Base-by-base conservation (phyloP, 495 filamentous ascomycete species). In the Aspergillus incahuasiensis region DNA sequence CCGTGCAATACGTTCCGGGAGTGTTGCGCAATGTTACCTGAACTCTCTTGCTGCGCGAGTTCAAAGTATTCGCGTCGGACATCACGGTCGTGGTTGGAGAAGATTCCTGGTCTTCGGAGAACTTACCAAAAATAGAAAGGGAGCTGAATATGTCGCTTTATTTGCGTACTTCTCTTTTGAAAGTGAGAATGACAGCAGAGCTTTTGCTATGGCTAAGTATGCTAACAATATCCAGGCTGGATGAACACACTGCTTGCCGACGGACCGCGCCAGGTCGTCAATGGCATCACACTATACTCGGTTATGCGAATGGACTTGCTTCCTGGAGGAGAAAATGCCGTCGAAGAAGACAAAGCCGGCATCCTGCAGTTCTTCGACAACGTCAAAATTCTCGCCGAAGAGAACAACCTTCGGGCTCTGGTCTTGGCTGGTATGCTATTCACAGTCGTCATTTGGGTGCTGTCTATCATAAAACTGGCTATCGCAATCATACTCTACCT, bases 91-190 rank as follows among this genome's bases (percentile, higher is more conserved):
- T 55, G 86, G 94, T 30, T 98, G 86, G 84, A 85, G 80, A 59
- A 79, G 92, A 30, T 98, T 97, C 65, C 74, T 97, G 16, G 91
- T 98, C 43, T 98, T 96, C 65, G 84, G 91, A 6, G 89, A 90
- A 59, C 74, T 98, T 71, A 96, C 94, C 1, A 91, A 92, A 67
- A 89, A 87, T 69, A 91, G 87, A 66, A 92, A 95, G 67, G 90
- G 91, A 11, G 82, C 85, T 25, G 92, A 97, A 67, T 96, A 95
- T 67, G 78, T 95, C 39, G 94, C 92, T 11, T 78, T 98, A 2
- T 96, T 96, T 64, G 86, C 90, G 28, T 96, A 96, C 64, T 98
- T 97, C 70, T 87, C 87, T 16, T 97, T 97, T 67, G 87, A 97
- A 74, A 86, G 90, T 90, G 68, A 73, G 82, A 68, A 22, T 15